These are phyloP conservation scores for Tetrapisispora iriomotensis DNA, from an alignment of 805 yeast genomes.

Conservation along the genomic window DNA sequence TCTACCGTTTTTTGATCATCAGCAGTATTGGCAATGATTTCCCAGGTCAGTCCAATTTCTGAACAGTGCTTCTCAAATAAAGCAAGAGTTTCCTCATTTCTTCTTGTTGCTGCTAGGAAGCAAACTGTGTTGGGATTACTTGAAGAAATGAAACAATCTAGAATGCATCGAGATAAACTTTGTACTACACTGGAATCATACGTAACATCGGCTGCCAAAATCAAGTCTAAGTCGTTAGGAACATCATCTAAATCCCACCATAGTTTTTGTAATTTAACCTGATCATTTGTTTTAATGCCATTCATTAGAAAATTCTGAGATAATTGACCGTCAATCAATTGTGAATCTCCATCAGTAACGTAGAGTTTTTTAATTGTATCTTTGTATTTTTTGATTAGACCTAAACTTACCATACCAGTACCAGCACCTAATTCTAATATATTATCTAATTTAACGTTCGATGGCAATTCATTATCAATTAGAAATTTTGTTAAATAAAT, in stretches of 20 bases:
- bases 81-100: conserved; percentile 46
- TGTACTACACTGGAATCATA: conserved; percentile 60
- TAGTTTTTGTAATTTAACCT: conserved; percentile 31
- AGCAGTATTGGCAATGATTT: conserved; percentile 18
- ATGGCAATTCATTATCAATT: conserved; percentile 1
- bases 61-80: conserved; percentile 34
- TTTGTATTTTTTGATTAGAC: conserved; percentile 8
- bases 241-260: conserved; percentile 51
- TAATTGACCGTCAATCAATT: conserved; percentile 15
- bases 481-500: conserved; percentile 46
- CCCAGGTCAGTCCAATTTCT: conserved; percentile 12
- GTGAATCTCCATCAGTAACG: conserved; percentile 28
- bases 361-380: conserved; percentile 7
- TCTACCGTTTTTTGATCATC: conserved; percentile 1
- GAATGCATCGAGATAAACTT: conserved; percentile 40
- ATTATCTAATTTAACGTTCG: conserved; percentile 1
- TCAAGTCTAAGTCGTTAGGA: conserved; percentile 36
- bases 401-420: conserved; percentile 56
- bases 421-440: conserved; percentile 82
- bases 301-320: conserved; percentile 39
- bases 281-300: conserved; percentile 13
- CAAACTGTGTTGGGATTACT: conserved; percentile 11
- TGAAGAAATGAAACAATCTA: conserved; percentile 10
- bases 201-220: conserved; percentile 83
- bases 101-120: conserved; percentile 60